These are phyloP conservation scores for Dactylonectria estremocensis DNA, from an alignment of 2,329 filamentous ascomycete species.

Conservation along the genomic window DNA sequence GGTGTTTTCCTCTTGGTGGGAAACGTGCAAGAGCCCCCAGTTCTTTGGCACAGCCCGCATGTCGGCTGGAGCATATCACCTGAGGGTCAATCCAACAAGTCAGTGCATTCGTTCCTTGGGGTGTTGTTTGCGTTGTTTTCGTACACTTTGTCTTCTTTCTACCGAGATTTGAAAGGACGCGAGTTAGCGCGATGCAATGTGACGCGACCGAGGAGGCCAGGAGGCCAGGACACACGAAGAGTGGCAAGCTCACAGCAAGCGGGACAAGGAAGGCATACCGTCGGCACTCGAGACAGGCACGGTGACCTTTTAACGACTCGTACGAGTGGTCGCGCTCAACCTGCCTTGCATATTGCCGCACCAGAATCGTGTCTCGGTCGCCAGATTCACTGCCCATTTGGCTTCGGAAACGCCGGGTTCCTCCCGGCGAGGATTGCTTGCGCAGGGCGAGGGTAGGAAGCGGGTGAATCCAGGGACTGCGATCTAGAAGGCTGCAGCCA, in stretches of 20 bases:
- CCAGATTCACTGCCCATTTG: no score
- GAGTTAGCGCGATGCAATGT: neutral
- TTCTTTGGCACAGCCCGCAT: neutral
- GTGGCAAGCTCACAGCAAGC: no score
- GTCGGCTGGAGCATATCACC: slow-evolving; percentile 2
- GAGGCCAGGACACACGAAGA: no score
- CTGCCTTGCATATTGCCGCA: neutral
- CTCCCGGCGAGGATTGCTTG: no score
- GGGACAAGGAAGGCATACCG: neutral
- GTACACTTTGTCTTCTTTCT: slow-evolving; percentile 9
- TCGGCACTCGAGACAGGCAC: slow-evolving; percentile 3
- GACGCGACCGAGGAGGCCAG: no score
- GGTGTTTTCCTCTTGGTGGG: slow-evolving; percentile 6
- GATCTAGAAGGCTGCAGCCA: no score
- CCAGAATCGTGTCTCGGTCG: no score
- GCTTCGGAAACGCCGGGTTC: no score
- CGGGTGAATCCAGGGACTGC: no score
- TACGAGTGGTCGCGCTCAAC: neutral
- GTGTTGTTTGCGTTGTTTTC: neutral
- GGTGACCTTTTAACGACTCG: neutral
- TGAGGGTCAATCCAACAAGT: neutral
- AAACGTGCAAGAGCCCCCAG: slow-evolving; percentile 6
- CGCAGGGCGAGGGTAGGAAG: no score
- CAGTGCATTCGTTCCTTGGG: no score
- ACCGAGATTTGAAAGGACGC: neutral